Evolutionary conservation across 176 grass and related monocot genomes (phyloP).

Genomic region (Miscanthus lutarioriparius): DNA sequence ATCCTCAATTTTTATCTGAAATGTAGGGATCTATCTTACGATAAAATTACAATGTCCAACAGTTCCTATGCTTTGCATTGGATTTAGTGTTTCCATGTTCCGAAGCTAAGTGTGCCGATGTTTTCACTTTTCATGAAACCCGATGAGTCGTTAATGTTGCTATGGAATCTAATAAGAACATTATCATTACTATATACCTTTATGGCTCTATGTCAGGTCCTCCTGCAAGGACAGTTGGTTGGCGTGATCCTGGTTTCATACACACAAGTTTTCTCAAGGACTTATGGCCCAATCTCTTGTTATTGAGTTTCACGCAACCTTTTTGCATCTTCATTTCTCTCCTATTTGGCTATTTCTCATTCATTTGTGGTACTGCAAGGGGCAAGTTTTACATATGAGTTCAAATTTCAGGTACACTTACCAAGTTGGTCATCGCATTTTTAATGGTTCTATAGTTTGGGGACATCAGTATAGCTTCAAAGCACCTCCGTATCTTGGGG

Average conservation of each 20-base stretch:
- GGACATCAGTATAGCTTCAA: conserved; percentile 70
- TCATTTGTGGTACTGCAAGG: conserved; percentile 22
- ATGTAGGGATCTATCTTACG: not conserved
- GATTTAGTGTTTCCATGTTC: not conserved
- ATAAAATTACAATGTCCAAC: not conserved
- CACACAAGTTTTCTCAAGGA: conserved; percentile 88
- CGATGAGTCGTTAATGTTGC: not conserved
- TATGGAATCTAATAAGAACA: not conserved
- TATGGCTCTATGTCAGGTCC: conserved; percentile 50
- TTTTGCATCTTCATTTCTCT: conserved; percentile 5
- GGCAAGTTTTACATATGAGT: conserved; percentile 13
- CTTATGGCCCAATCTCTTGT: conserved; percentile 85
- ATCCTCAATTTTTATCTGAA: conserved; percentile 11
- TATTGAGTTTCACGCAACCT: conserved; percentile 15
- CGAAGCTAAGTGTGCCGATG: not conserved
- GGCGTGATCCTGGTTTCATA: conserved; percentile 92
- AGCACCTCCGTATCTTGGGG: conserved; percentile 84
- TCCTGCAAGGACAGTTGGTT: conserved; percentile 91
- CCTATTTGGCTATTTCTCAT: not conserved
- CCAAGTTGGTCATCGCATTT: conserved; percentile 66
- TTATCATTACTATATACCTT: conserved; percentile 9
- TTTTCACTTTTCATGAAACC: conserved; percentile 14
- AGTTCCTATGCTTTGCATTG: not conserved
- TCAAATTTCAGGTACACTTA: conserved; percentile 78
- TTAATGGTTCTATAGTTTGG: conserved; percentile 70